Evolutionary conservation across 345 rosid species (phyloP).

Genomic region (Odontarrhena argentea): DNA sequence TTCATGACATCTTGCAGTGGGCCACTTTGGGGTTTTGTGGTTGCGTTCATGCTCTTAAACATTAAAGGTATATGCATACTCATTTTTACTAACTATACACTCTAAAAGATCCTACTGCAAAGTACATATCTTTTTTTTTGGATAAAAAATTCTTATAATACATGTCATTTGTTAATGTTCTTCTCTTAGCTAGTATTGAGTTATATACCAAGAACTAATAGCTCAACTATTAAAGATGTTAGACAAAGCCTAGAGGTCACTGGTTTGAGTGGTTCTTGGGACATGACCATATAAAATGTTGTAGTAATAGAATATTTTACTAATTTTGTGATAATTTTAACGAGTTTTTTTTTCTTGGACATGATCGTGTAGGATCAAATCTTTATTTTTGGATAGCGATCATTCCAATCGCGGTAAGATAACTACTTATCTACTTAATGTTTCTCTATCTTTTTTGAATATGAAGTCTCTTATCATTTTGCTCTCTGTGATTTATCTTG

Average conservation of each 20-base stretch:
- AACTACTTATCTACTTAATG: neutral
- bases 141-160: too few species aligned
- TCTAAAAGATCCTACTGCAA: neutral
- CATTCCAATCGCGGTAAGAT: slow-evolving; percentile 77
- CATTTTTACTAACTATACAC: neutral
- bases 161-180: neutral
- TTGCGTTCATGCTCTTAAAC: slow-evolving; percentile 91
- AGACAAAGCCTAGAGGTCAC: too few species aligned
- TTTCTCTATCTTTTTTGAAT: neutral
- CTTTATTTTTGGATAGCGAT: slow-evolving; percentile 96
- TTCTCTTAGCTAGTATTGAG: neutral
- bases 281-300: too few species aligned
- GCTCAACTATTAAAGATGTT: too few species aligned
- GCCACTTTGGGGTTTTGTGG: slow-evolving; percentile 97
- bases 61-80: slow-evolving; percentile 62
- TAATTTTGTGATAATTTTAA: neutral
- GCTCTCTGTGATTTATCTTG: neutral
- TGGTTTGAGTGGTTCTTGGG: too few species aligned
- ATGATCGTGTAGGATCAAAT: slow-evolving; percentile 69
- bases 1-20: slow-evolving; percentile 56
- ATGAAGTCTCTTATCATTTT: slow-evolving; percentile 14
- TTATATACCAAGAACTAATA: too few species aligned
- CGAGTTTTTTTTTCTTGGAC: slow-evolving; percentile 1
- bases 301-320: too few species aligned
- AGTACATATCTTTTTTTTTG: neutral